phyloP scores from a whole-genome alignment of 208 protist genomes.

The Cochliopodium minus region DNA sequence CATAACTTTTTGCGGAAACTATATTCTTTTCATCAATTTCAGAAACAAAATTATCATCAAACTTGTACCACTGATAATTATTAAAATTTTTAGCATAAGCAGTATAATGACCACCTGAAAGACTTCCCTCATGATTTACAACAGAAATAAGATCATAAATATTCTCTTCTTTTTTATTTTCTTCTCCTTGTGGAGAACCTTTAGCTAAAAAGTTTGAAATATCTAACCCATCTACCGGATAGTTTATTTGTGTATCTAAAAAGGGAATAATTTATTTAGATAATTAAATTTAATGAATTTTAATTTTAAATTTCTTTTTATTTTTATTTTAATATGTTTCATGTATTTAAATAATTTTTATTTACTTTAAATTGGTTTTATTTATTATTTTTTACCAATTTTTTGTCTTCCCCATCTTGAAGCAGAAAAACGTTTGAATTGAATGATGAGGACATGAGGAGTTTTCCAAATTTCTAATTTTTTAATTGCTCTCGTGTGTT shows the following conservation, averaged over 20 bases:
- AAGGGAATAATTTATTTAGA: too few species aligned
- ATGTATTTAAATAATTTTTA: too few species aligned
- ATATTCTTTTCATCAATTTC: background rate
- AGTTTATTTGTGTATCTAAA: too few species aligned
- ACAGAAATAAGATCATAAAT: slow-evolving; percentile 41
- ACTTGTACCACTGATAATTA: background rate
- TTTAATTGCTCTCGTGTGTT: slow-evolving; percentile 26
- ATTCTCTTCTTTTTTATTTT: background rate
- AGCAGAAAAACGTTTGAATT: slow-evolving; percentile 42
- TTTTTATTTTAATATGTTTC: too few species aligned
- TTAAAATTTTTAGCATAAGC: slow-evolving; percentile 18
- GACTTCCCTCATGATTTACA: slow-evolving; percentile 32
- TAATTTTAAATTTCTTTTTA: too few species aligned
- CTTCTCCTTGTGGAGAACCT: too few species aligned
- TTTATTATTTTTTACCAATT: too few species aligned
- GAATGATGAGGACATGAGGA: slow-evolving; percentile 36
- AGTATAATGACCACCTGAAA: slow-evolving; percentile 42
- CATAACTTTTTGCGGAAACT: background rate
- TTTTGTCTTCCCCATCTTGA: slow-evolving; percentile 18
- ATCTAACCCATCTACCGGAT: background rate
- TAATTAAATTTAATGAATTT: too few species aligned
- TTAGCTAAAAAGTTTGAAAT: background rate
- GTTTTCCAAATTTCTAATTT: slow-evolving; percentile 37
- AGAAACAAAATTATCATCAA: background rate
- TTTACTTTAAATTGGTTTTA: too few species aligned